Percentiles rank a stretch among this genome's conserved stretches.
These are phyloP conservation scores for Protomyces lactucae-debilis DNA, from an alignment of 1,139 yeast genomes.

Conservation along the genomic window DNA sequence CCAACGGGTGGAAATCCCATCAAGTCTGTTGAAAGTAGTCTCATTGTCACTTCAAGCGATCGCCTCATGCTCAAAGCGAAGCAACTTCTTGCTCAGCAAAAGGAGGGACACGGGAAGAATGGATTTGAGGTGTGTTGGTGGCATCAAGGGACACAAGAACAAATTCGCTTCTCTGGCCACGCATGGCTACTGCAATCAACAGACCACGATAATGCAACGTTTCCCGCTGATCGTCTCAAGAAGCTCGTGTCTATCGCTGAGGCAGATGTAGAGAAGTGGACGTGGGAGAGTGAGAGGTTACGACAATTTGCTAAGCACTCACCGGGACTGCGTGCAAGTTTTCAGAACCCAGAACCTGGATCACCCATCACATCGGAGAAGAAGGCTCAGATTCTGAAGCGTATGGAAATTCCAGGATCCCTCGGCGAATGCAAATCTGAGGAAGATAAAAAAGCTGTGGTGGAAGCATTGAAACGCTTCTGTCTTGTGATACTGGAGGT, in stretches of 20 bases:
- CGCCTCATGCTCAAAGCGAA: conserved; percentile 20
- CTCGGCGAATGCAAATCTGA: conserved; percentile 9
- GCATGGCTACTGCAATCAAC: conserved; percentile 13
- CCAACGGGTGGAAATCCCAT: conserved; percentile 25
- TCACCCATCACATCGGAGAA: conserved; percentile 15
- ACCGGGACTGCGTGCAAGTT: conserved; percentile 17
- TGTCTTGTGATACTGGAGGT: conserved; percentile 21
- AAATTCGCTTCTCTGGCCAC: conserved; percentile 19
- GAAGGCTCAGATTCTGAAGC: neutral
- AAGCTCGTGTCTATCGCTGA: neutral
- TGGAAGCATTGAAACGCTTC: conserved; percentile 14
- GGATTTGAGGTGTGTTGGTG: conserved; percentile 27
- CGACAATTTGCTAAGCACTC: conserved; percentile 24
- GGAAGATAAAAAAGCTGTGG: conserved; percentile 5
- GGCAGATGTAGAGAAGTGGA: neutral
- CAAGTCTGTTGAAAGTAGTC: conserved; percentile 7
- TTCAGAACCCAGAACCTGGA: conserved; percentile 19
- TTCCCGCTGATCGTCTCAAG: conserved; percentile 9
- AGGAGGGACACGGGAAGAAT: conserved; percentile 28
- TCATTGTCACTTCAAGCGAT: conserved; percentile 6
- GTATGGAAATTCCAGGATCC: conserved; percentile 14
- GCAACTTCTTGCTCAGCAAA: conserved; percentile 29
- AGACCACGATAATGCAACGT: conserved; percentile 4
- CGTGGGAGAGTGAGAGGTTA: conserved; percentile 23
- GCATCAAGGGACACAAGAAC: conserved; percentile 26